phyloP scores from a whole-genome alignment of 169 alveolate genomes.

The Eimeria maxima region DNA sequence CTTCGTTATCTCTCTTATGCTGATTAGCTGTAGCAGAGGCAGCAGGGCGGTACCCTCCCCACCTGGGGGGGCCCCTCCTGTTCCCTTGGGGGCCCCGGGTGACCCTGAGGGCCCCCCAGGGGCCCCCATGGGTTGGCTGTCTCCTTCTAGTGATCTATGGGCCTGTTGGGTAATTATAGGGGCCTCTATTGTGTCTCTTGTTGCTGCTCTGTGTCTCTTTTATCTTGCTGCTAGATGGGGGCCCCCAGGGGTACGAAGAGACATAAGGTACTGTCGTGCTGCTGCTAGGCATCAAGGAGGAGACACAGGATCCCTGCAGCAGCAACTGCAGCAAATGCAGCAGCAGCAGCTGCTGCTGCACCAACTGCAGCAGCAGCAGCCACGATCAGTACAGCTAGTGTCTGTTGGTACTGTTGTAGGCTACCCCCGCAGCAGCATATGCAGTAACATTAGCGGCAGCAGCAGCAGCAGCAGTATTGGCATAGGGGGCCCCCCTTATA shows the following conservation, averaged over 20 bases:
- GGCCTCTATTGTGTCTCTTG: background rate
- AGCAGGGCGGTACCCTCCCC: background rate
- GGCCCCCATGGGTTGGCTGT: slow-evolving; percentile 15
- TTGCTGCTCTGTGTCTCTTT: background rate
- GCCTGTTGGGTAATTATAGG: background rate
- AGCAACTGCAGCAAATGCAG: slow-evolving; percentile 16
- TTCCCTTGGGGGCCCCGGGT: slow-evolving; percentile 31
- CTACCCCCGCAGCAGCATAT: background rate
- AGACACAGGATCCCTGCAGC: background rate
- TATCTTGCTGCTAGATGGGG: slow-evolving; percentile 7
- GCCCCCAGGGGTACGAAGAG: slow-evolving; percentile 14
- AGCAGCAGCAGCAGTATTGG: slow-evolving; percentile 49
- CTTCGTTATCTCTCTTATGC: background rate
- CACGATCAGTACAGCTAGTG: background rate
- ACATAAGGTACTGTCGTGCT: background rate
- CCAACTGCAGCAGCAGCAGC: slow-evolving; percentile 8
- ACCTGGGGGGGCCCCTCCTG: slow-evolving; percentile 10
- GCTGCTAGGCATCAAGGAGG: background rate
- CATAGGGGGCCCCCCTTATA: background rate
- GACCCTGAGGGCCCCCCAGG: slow-evolving; percentile 23
- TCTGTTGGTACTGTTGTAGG: background rate
- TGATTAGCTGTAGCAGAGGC: background rate
- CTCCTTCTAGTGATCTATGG: background rate
- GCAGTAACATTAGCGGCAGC: slow-evolving; percentile 26
- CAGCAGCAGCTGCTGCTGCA: slow-evolving; percentile 15